Conservation (phyloP, 805 yeast genomes). For the Zygosaccharomyces rouxii region DNA sequence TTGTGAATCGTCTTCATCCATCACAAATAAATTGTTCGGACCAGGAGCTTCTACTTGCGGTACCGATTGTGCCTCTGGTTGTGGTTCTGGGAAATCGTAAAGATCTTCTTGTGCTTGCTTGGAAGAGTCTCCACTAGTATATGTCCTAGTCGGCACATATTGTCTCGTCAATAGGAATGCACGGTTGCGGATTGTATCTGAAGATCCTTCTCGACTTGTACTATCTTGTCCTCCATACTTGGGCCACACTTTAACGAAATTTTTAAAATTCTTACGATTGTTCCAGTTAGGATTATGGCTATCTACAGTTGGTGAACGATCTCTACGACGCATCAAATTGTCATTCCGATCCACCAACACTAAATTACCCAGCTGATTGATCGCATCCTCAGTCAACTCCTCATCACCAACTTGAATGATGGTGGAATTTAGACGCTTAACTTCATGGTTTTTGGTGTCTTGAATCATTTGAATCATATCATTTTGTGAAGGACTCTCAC, state of each 20-base stretch:
- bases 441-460: slow-evolving; percentile 31
- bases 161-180: slow-evolving; percentile 33
- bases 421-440: slow-evolving; percentile 25
- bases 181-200: slow-evolving; percentile 17
- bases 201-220: slow-evolving; percentile 7
- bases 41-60: not conserved
- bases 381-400: slow-evolving; percentile 32
- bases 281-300: slow-evolving; percentile 23
- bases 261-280: slow-evolving; percentile 39
- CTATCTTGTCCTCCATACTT: slow-evolving; percentile 9
- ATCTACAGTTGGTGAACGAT: not conserved
- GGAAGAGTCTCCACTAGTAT: slow-evolving; percentile 11
- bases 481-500: slow-evolving; percentile 1
- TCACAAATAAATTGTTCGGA: slow-evolving; percentile 16
- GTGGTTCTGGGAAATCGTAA: slow-evolving; percentile 6
- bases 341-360: slow-evolving; percentile 36
- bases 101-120: slow-evolving; percentile 7
- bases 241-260: slow-evolving; percentile 35
- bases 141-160: slow-evolving; percentile 31
- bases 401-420: slow-evolving; percentile 25
- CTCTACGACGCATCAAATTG: slow-evolving; percentile 19
- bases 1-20: slow-evolving; percentile 19
- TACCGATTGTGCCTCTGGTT: not conserved
- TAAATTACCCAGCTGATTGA: slow-evolving; percentile 32
- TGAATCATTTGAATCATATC: slow-evolving; percentile 33